Evolutionary conservation across 2,329 filamentous ascomycete genomes (phyloP), one percentile per base, ranked within the genome.

Genomic region (Colletotrichum sp.): DNA sequence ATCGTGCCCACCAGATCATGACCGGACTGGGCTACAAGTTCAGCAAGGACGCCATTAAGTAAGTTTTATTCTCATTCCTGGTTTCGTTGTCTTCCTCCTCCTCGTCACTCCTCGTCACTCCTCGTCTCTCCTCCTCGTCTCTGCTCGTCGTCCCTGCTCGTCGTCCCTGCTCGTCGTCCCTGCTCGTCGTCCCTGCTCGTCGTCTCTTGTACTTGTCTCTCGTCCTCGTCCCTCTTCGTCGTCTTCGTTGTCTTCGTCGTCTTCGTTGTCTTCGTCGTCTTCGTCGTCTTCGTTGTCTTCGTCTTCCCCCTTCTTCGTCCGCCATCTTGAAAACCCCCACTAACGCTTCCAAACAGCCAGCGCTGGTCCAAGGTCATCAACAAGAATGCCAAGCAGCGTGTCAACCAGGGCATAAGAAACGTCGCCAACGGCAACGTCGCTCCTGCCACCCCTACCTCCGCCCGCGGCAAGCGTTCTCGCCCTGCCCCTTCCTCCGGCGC

Each of bases 21-120:
- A 70, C 65, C 5, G 26, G 72, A 4, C 79, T 84, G 15, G 84
- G 84, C 7, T 82, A 86, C 28, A 39, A 72, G 10, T 86, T 86
- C 36, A 84, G 82, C 71, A 82, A 83, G 39, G 83, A 84, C n/a
- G 85, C 85, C 39, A 82, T 86, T 48, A 82, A 79, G 85, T 86
- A 79, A 52, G 84, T 81, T 15, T 36, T 64, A 1, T 10, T 64
- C 43, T 52, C 3, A 52, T 52, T 52, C 10, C 43, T 52, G 10
- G 43, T 24, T 52, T 52, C n/a, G 6, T 21, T 10, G n/a, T 21
- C n/a, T 21, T 21, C n/a, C 5, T 48, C 39, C 5, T 12, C 4
- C 16, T 18, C 16, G 8, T 43, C 36, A 8, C 34, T 36, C 15
- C 34, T 36, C 34, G 34, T 39, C 8, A 1, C 18, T n/a, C 15